A percentile compares a stretch with the other conserved stretches of the same genome.
These are phyloP conservation scores for Brassica balearica DNA, from an alignment of 441 rosid species.

Conservation along the genomic window DNA sequence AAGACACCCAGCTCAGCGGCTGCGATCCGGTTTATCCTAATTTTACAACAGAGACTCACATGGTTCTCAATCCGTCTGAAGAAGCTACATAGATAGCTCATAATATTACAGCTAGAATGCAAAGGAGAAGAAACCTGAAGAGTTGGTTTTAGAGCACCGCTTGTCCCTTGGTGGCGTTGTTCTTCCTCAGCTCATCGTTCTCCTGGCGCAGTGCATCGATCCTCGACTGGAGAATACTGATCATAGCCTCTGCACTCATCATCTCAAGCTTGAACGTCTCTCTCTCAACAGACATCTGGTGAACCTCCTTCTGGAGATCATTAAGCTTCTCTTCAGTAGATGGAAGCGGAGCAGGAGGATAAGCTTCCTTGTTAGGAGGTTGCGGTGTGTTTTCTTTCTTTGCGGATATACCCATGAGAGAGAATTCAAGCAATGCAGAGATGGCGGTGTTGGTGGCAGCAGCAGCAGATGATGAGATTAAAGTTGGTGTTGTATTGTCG, in stretches of 20 bases:
- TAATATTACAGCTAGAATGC: slow-evolving; percentile 30
- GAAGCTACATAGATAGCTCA: slow-evolving; percentile 30
- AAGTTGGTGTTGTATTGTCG: slow-evolving; percentile 44
- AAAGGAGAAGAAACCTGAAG: slow-evolving; percentile 23
- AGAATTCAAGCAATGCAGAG: slow-evolving; percentile 80
- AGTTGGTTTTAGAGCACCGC: slow-evolving; percentile 25
- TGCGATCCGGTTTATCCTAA: slow-evolving; percentile 29
- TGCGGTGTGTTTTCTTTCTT: slow-evolving; percentile 36
- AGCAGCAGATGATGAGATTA: slow-evolving; percentile 48
- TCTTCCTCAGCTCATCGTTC: slow-evolving; percentile 74
- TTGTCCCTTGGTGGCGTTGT: slow-evolving; percentile 24
- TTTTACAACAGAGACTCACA: slow-evolving; percentile 38
- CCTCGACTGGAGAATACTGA: slow-evolving; percentile 76
- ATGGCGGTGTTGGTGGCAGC: slow-evolving; percentile 68
- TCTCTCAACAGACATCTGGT: slow-evolving; percentile 70
- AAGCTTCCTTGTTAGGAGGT: slow-evolving; percentile 59
- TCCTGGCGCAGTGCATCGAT: slow-evolving; percentile 67
- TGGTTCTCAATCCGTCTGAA: slow-evolving; percentile 30
- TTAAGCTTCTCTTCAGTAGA: slow-evolving; percentile 50
- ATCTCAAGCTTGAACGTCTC: slow-evolving; percentile 80
- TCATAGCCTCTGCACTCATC: slow-evolving; percentile 85
- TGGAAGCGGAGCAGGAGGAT: slow-evolving; percentile 44
- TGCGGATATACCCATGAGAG: slow-evolving; percentile 62
- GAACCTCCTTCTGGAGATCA: slow-evolving; percentile 72
- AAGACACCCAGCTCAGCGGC: slow-evolving; percentile 4